Evolutionary conservation across 2,329 filamentous ascomycete genomes (phyloP), one percentile per base, ranked within the genome.

Genomic region (Cytospora chrysosperma): DNA sequence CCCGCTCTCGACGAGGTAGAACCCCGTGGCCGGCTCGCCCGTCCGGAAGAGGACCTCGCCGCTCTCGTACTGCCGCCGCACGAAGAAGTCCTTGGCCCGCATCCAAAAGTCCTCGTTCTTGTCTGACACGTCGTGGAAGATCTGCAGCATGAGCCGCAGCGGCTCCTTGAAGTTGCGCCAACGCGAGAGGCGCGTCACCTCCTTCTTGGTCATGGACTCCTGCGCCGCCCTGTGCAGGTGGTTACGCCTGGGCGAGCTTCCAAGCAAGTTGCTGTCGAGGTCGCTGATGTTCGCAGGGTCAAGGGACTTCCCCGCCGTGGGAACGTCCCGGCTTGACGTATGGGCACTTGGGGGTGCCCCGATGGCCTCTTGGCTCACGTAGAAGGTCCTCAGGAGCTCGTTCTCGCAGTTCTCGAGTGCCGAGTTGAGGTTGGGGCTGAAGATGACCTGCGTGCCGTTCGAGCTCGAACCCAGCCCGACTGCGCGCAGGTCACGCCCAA

Each of bases 81-180:
- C 77, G 72, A 99, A 97, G 77, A 90, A 98, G 0, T 85, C 80
- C 5, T 86, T 86, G 0, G 88, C 88, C 1, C 86, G 86, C 75
- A 93, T 94, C 95, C 95, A 99, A 74, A 98, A 98, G 75, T 97
- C 93, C 75, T 97, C 93, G 72, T 94, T 95, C 74, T 91, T 88
- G 59, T 87, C 81, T 58, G 91, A 96, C 15, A 97, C 80, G 52
- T 92, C 91, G 72, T 95, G 90, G 78, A 99, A 98, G n/a, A 95
- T 92, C 74, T 97, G 94, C 27, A 99, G 83, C 75, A 99, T 92
- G 54, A 99, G 86, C 1, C 92, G 90, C 9, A 98, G 85, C 0
- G 95, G 95, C 73, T 97, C 93, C 68, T 91, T 91, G 75, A 97
- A 96, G 69, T 88, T 87, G 70, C 90, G 88, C 90, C 93, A 98